Evolutionary conservation across 176 grass and related monocot species (phyloP), one percentile per base, ranked within the genome.

Genomic region (Zizania latifolia): DNA sequence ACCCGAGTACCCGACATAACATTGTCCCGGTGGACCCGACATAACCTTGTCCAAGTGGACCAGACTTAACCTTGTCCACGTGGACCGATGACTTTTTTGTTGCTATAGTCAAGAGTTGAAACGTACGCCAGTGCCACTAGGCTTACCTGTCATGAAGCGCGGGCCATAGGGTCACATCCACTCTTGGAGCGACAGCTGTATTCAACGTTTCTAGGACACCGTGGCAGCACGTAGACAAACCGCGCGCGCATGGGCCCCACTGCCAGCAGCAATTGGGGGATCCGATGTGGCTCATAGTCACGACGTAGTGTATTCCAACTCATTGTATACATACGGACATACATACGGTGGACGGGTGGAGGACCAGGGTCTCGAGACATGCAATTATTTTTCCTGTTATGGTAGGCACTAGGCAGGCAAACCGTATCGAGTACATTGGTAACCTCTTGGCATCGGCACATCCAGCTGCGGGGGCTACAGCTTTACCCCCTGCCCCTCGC

Each of bases 61-160:
- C 48, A 6, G 22, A 10, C n/a, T 53, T 53, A 41, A 48, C 14
- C 14, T 66, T 38, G 61, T 30, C 58, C 81, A 61, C 54, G 31
- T 69, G 40, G 64, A 62, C 24, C 12, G 8, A 51, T 70, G 32
- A 19, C 8, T 22, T 28, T 45, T 27, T 44, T 50, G 30, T 24
- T 70, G 1, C n/a, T n/a, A n/a, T n/a, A 62, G 62, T 56, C 33
- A 39, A 28, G 44, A 34, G 28, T 31, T 2, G 48, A 53, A 51
- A n/a, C 19, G n/a, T n/a, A n/a, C n/a, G n/a, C n/a, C 0, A 53
- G 0, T 53, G 48, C n/a, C 19, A 22, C 8, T 85, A 85, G 75
- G 82, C 59, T 72, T 58, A 79, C 58, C 46, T 73, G 75, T 72
- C 26, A 4, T 26, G 22, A 55, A 55, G 60, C 21, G 29, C 30